phyloP scores from a whole-genome alignment of 2,329 filamentous ascomycete genomes.

The Penicillium olsonii region DNA sequence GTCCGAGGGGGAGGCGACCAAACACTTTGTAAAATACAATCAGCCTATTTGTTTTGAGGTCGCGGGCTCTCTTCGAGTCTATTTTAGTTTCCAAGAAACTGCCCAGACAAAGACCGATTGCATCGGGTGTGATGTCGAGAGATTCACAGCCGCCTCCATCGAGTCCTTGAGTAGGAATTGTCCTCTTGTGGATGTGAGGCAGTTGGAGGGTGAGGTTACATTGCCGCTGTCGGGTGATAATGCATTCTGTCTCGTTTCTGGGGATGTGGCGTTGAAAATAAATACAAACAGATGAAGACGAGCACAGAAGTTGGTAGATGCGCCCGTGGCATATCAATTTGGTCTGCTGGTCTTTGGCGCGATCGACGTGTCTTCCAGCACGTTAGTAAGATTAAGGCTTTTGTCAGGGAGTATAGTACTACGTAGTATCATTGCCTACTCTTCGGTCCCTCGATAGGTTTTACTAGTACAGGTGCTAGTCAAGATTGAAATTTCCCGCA shows the following conservation, averaged over 20 bases:
- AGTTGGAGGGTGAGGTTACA: background rate
- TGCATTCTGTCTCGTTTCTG: background rate
- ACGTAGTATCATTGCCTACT: too few relatives aligned
- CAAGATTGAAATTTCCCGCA: too few relatives aligned
- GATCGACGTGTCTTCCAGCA: too few relatives aligned
- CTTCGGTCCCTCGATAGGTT: too few relatives aligned
- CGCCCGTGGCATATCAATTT: too few relatives aligned
- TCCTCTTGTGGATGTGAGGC: constrained; percentile 1
- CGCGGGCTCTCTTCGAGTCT: background rate
- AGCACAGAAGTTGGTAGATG: too few relatives aligned
- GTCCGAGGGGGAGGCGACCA: background rate
- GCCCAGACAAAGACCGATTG: background rate
- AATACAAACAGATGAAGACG: too few relatives aligned
- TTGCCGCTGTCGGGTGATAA: background rate
- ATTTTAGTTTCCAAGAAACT: background rate
- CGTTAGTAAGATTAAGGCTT: too few relatives aligned
- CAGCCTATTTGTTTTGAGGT: background rate
- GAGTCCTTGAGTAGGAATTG: background rate
- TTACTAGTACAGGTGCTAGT: too few relatives aligned
- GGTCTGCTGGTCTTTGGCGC: too few relatives aligned
- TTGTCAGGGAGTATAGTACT: too few relatives aligned
- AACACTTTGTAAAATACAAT: background rate
- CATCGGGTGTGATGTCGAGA: background rate
- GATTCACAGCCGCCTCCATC: background rate
- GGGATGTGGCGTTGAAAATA: constrained; percentile 1